A percentile compares a stretch with the other conserved stretches of the same genome.
Conservation (phyloP, 306 rosid genomes). For the Sesbania bispinosa region DNA sequence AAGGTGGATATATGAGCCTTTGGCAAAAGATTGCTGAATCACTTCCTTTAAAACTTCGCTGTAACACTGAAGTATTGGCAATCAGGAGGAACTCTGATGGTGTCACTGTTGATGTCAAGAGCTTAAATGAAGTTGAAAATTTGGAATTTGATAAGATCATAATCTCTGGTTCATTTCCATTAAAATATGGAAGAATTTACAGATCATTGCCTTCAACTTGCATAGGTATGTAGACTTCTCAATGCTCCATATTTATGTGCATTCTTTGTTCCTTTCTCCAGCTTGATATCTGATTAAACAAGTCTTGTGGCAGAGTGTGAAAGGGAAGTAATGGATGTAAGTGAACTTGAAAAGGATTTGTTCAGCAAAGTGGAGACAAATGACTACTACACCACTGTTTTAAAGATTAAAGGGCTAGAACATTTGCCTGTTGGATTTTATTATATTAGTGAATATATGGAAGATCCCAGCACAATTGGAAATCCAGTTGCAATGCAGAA, state of each 20-base stretch:
- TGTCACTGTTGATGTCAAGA: slow-evolving; percentile 44
- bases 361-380: slow-evolving; percentile 81
- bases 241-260: background rate
- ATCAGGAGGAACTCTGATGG: slow-evolving; percentile 47
- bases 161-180: slow-evolving; percentile 77
- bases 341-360: slow-evolving; percentile 69
- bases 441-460: slow-evolving; percentile 72
- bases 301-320: slow-evolving; percentile 45
- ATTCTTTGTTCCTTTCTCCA: background rate
- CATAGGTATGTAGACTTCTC: slow-evolving; percentile 41
- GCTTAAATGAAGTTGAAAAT: slow-evolving; percentile 34
- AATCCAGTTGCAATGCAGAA: slow-evolving; percentile 91
- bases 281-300: background rate
- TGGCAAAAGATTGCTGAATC: slow-evolving; percentile 73
- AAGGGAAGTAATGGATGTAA: slow-evolving; percentile 64
- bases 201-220: slow-evolving; percentile 47
- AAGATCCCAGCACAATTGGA: slow-evolving; percentile 79
- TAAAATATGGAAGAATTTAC: slow-evolving; percentile 65
- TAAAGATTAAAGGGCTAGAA: slow-evolving; percentile 70
- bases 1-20: slow-evolving; percentile 81
- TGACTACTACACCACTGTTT: slow-evolving; percentile 89
- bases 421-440: slow-evolving; percentile 77
- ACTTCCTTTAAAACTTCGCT: slow-evolving; percentile 62
- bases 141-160: slow-evolving; percentile 81
- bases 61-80: slow-evolving; percentile 63